Percentiles rank a stretch among this genome's conserved stretches.
phyloP scores from a whole-genome alignment of 179 eudicot genomes.

The Vitellaria paradoxa region DNA sequence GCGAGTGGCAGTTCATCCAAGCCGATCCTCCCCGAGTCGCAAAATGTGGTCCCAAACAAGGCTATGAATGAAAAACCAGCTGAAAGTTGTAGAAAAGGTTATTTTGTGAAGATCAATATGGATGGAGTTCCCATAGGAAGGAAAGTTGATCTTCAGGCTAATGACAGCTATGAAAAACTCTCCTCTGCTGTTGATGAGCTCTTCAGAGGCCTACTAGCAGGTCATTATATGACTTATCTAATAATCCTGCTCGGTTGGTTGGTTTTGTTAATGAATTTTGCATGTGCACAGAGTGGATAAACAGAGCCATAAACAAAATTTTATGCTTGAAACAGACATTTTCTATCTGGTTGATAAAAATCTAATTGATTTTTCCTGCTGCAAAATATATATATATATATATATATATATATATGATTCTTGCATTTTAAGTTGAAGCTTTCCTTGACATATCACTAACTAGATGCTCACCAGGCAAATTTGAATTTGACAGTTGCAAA shows the following conservation, averaged over 20 bases:
- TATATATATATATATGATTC: too few species aligned
- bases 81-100: conserved; percentile 50
- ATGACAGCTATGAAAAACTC: conserved; percentile 71
- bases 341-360: too few species aligned
- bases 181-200: conserved; percentile 76
- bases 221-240: conserved; percentile 25
- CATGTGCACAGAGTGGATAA: too few species aligned
- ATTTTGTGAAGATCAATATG: conserved; percentile 97
- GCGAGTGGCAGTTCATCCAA: conserved; percentile 66
- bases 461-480: too few species aligned
- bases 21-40: conserved; percentile 27
- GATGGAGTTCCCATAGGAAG: conserved; percentile 95
- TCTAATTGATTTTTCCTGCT: too few species aligned
- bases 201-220: conserved; percentile 89
- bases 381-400: too few species aligned
- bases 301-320: too few species aligned
- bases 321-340: too few species aligned
- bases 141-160: conserved; percentile 77
- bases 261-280: background rate
- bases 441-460: too few species aligned
- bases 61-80: conserved; percentile 29
- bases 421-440: too few species aligned
- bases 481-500: too few species aligned
- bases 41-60: conserved; percentile 27
- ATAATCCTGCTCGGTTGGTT: background rate